These are phyloP conservation scores for Nicotiana sylvestris DNA, from an alignment of 257 asterid species.

Conservation along the genomic window DNA sequence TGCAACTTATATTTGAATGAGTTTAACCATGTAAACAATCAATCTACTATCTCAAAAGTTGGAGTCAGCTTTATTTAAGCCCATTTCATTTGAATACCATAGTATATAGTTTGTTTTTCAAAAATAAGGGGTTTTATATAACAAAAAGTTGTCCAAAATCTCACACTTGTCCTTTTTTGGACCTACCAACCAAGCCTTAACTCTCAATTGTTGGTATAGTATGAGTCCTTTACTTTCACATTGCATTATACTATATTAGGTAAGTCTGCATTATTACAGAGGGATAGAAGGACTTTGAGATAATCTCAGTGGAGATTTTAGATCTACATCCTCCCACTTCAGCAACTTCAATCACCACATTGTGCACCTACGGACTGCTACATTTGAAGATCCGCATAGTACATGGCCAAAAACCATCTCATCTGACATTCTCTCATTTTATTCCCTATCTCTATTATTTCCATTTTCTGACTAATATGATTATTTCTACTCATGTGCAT, in stretches of 20 bases:
- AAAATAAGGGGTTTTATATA: neutral
- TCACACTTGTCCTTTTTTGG: neutral
- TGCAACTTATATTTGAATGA: neutral
- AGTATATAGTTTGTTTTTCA: neutral
- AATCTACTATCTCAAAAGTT: neutral
- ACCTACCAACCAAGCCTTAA: neutral
- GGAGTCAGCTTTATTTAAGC: neutral
- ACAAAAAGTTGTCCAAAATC: neutral
- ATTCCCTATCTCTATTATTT: neutral
- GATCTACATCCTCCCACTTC: neutral
- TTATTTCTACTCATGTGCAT: neutral
- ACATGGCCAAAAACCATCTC: neutral
- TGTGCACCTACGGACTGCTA: neutral
- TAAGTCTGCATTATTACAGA: neutral
- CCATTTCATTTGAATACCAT: neutral
- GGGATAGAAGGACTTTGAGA: neutral
- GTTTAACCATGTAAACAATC: neutral
- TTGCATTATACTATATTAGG: neutral
- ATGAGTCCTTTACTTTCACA: neutral
- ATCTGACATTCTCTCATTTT: neutral
- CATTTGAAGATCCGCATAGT: neutral
- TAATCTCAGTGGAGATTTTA: neutral
- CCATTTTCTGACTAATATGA: neutral
- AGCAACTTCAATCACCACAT: neutral
- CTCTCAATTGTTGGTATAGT: neutral